Base-by-base conservation (phyloP, 257 asterid species). In the Fraxinus americana region DNA sequence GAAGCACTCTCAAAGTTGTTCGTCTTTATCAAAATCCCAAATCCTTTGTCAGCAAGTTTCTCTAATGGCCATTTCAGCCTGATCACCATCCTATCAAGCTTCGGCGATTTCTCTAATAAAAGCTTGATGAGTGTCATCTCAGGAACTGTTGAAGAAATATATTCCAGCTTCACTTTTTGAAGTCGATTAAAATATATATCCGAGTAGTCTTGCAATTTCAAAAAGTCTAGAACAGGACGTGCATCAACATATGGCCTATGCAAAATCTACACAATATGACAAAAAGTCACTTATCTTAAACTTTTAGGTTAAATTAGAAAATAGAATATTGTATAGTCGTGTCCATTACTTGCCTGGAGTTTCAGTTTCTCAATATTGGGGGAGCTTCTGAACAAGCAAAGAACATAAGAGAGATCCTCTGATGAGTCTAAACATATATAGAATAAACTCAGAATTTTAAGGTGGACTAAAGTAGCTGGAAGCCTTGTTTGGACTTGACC, bases 61-160 rank as follows among this genome's bases (percentile, higher is more conserved):
- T 7, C 2, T 1, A 19, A 19, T 57, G 12, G 66, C 4, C 27
- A 2, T 54, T 7, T 54, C 17, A 43, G 43, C 72, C 12, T 30
- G 21, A 74, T 80, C 9, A 35, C 19, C 75, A 75, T 57, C 39
- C 19, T 25, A 6, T 25, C 7, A 5, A 9, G 16, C 68, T 63
- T 63, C 2, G 16, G 8, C 2, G 68, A 63, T 23, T 63, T 63
- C 16, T 25, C 68, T 30, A 80, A 57, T 32, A 75, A n/a, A 59
- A 80, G 77, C 72, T 27, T 75, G 4, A 75, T 75, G 63, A 75
- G n/a, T 23, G 61, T 61, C 76, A 80, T 38, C 75, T 80, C 73
- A 12, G 54, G 7, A 48, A 25, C 52, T 0, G 71, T 75, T 16
- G 70, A 76, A 27, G 43, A 5, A 36, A 80, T 32, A 34, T 0